Evolutionary conservation across 257 asterid species (phyloP), one percentile per base, ranked within the genome.

Genomic region (Gentiana straminea): DNA sequence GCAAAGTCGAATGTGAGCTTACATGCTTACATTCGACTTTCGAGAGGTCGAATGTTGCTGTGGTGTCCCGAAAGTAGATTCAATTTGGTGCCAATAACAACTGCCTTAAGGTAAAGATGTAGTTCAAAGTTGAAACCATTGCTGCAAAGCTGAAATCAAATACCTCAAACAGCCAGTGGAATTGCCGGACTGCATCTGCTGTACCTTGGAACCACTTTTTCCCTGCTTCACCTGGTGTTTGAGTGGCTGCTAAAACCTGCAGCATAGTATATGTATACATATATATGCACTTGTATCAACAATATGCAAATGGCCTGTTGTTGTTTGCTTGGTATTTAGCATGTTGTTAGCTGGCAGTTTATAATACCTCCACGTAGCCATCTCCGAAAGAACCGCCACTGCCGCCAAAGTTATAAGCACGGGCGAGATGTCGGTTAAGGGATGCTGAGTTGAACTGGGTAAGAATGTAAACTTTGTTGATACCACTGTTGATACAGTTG

Each of bases 131-230:
- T 51, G 2, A 50, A 1, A 50, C 35, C 2, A 61, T 48, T 1
- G 44, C 38, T 32, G 12, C 46, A 51, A 9, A 58, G 32, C 33
- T 4, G 51, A 61, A 52, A 54, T 38, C 60, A 53, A 51, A 52
- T 78, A 90, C 98, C 98, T 91, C 98, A 49, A 91, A 87, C 52
- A 91, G 94, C 98, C 98, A 91, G 73, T 84, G 94, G 71, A 91
- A 87, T 68, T 91, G 98, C 41, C 98, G 47, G 57, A 91, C 96
- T 3, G 96, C 98, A 71, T 91, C 98, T 62, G 96, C 98, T 35
- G 98, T 87, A 41, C 96, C 98, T 68, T 79, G 98, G 73, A 91
- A 91, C 98, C 98, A 91, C 53, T 59, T 78, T 69, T 87, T 87
- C 55, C 98, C 98, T 2, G 79, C 72, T 72, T 79, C 93, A 2